Evolutionary conservation across 148 eudicot species (phyloP).

Genomic region (Rhododendron simsii): DNA sequence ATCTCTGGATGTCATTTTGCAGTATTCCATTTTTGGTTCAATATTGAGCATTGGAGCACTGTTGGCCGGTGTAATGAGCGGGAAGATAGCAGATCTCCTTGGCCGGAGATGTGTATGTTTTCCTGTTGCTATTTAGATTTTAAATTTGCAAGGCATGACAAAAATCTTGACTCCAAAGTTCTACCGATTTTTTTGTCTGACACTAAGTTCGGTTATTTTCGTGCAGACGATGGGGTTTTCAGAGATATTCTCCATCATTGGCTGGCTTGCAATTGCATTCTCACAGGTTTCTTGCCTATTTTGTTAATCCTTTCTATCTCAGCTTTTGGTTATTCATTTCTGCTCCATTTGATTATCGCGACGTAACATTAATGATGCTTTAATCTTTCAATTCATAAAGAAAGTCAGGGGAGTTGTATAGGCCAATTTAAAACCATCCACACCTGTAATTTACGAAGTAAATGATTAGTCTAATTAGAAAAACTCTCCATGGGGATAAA

Average conservation of each 20-base stretch:
- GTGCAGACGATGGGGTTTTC: slow-evolving; percentile 66
- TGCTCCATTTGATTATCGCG: background rate
- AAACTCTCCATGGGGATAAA: background rate
- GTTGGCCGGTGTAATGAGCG: slow-evolving; percentile 59
- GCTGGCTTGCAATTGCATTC: slow-evolving; percentile 59
- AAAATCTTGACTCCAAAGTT: background rate
- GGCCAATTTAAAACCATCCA: background rate
- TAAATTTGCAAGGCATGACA: background rate
- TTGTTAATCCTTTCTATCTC: background rate
- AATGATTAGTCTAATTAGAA: background rate
- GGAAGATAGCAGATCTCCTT: slow-evolving; percentile 55
- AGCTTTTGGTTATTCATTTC: background rate
- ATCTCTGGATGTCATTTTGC: slow-evolving; percentile 13
- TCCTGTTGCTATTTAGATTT: background rate
- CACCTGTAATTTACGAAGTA: background rate
- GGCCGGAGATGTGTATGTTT: slow-evolving; percentile 68
- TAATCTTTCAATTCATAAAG: background rate
- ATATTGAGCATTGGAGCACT: slow-evolving; percentile 65
- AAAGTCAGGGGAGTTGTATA: background rate
- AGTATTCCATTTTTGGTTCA: slow-evolving; percentile 78
- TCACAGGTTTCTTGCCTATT: slow-evolving; percentile 38
- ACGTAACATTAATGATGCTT: background rate
- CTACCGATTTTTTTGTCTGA: background rate
- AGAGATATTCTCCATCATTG: slow-evolving; percentile 46
- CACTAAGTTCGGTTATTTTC: background rate